Base-by-base conservation (phyloP, 768 basidiomycete genomes). In the Cyclocybe aegerita region DNA sequence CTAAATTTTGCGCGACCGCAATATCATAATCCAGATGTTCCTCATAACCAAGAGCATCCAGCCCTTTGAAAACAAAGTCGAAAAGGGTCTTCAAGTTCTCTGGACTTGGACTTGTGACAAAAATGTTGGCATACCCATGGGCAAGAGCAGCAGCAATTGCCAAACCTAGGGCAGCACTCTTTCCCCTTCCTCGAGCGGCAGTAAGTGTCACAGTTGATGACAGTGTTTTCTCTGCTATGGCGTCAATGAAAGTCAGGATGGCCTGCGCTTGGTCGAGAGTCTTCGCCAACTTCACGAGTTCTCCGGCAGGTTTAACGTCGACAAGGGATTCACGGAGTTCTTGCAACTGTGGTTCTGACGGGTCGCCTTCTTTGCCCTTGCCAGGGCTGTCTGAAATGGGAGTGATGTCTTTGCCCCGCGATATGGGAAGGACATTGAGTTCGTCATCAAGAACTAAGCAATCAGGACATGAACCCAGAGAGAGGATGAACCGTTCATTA, bases 21-120 rank as follows among this genome's bases (percentile, higher is more conserved):
- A 98, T 93, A 61, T 98, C 97, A 57, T 98, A 99, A 61, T 98
- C 96, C 43, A 97, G 77, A 70, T 98, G 96, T 65, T 98, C 97
- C 68, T 98, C 94, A 63, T 95, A 99, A 1, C 93, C 94, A 33
- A 98, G 71, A 2, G 81, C 88, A 64, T 98, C 96, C 73, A 99
- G 73, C 1, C 96, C 97, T 65, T 97, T 96, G 78, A 97, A 97
- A 23, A 98, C 80, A 66, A 99, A 98, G 51, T 98, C 93, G 62
- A 98, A 99, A n/a, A 98, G 66, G 0, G 96, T 98, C 73, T 90
- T 95, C 72, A 99, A 73, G 68, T 99, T 99, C 70, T 98, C 96
- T 1, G 97, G 97, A 61, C 88, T 93, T 0, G 97, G 97, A 66
- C 90, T 93, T 8, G 97, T 99, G 46, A 99, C 93, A 65, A 98